Evolutionary conservation across 1,284 basidiomycete species (phyloP).

Genomic region (Earliella scabrosa): DNA sequence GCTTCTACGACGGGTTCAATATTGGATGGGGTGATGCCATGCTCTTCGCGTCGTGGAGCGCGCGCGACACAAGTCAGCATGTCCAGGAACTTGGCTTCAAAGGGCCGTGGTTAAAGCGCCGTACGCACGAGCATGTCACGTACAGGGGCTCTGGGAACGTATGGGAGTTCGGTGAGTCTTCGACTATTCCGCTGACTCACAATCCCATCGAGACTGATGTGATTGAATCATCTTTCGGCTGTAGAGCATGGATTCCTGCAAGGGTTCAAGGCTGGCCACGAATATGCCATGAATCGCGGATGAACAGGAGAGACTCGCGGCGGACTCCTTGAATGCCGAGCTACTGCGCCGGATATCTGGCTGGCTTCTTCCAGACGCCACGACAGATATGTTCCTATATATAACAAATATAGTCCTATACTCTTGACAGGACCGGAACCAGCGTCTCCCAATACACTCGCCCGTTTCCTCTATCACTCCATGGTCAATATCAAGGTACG

Average conservation of each 20-base stretch:
- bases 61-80: constrained; percentile 24
- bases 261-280: not conserved
- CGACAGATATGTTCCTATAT: too few species aligned
- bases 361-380: too few species aligned
- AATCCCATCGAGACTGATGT: too few species aligned
- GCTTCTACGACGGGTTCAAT: constrained; percentile 69
- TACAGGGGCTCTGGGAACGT: constrained; percentile 45
- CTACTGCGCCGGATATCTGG: too few species aligned
- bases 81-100: constrained; percentile 66
- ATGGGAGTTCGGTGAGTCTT: constrained; percentile 65
- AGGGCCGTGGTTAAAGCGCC: constrained; percentile 57
- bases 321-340: too few species aligned
- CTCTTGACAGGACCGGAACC: too few species aligned
- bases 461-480: too few species aligned
- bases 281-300: not conserved
- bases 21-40: constrained; percentile 77
- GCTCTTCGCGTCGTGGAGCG: constrained; percentile 47
- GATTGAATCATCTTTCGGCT: not conserved
- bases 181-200: not conserved
- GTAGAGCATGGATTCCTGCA: constrained; percentile 7
- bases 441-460: too few species aligned
- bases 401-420: too few species aligned
- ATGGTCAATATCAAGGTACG: too few species aligned
- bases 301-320: too few species aligned
- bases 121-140: constrained; percentile 49